Conservation (phyloP, 1,284 basidiomycete species). For the Schizophyllum commune region DNA sequence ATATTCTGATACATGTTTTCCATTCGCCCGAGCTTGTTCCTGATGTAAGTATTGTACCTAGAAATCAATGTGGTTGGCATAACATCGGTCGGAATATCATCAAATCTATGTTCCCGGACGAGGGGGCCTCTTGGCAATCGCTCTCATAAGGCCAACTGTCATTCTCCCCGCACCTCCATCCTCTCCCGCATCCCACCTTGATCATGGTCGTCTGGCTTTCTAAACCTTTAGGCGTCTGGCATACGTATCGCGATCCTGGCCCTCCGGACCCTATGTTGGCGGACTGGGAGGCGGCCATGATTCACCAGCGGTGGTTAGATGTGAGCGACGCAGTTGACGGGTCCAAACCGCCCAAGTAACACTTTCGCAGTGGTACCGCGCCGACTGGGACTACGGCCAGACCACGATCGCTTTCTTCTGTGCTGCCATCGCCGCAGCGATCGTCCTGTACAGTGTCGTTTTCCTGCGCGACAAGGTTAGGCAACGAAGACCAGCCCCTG, state of each 20-base stretch:
- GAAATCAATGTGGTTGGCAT: not conserved
- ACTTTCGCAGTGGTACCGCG: constrained; percentile 18
- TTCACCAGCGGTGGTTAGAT: not conserved
- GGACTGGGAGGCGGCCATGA: not conserved
- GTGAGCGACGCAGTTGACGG: not conserved
- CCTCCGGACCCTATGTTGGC: not conserved
- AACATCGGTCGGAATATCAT: not conserved
- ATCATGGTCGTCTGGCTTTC: not conserved
- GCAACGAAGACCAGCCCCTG: not conserved
- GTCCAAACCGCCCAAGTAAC: constrained; percentile 4
- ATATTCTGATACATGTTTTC: not conserved
- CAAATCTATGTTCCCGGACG: not conserved
- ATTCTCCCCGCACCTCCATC: not conserved
- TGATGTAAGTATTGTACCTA: not conserved
- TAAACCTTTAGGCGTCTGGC: not conserved
- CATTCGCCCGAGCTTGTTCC: not conserved
- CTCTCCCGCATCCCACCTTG: not conserved
- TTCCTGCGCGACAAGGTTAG: not conserved
- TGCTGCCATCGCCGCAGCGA: constrained; percentile 14
- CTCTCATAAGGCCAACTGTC: not conserved
- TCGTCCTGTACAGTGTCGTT: constrained; percentile 6
- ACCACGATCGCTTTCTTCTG: constrained; percentile 25
- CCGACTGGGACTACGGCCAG: constrained; percentile 25
- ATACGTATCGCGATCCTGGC: not conserved
- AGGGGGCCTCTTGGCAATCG: not conserved